Base-by-base conservation (phyloP, 257 asterid genomes). In the Plectranthus barbatus region DNA sequence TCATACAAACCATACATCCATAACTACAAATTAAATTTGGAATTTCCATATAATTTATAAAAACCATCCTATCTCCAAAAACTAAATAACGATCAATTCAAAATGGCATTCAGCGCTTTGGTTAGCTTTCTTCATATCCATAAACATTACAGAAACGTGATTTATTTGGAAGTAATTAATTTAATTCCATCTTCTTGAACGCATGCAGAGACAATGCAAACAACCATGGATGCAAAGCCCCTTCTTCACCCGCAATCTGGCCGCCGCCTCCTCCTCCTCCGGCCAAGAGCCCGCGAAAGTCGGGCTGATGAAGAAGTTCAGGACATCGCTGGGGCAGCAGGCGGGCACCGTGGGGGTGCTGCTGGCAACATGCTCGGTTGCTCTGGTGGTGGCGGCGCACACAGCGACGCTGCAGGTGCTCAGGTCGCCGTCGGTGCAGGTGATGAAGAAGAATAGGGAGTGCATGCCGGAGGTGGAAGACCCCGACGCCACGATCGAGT, bases 361-460 rank as follows among this genome's bases (percentile, higher is more conserved):
- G 15, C 76, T 69, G 9, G 80, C 76, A 44, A 33, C 70, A 61
- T 59, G 72, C 0, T 24, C 51, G 26, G 12, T 76, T 15, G 86
- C 86, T 0, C 36, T 71, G 14, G 10, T 42, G 24, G 70, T 81
- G 6, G 86, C 1, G 24, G 49, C 41, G 4, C 80, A 75, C 72
- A 77, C 86, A 0, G 86, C 74, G 3, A 72, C 66, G 41, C 81
- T 69, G 26, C 81, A 81, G 11, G 74, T 81, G 46, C 11, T 68
- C 4, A 77, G 74, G 37, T 72, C 81, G n/a, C 84, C 86, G 9
- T 59, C 77, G 18, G 86, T 81, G n/a, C 79, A 56, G 29, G 70
- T 74, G 20, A 68, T 66, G 6, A 77, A 77, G 63, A 70, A n/a
- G 77, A 75, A 34, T 50, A 69, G 86, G 56, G 78, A 62, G 42